Percentiles rank a stretch among this genome's conserved stretches.
These are phyloP conservation scores for Saraca asoca DNA, from an alignment of 331 rosid genomes.

Conservation along the genomic window DNA sequence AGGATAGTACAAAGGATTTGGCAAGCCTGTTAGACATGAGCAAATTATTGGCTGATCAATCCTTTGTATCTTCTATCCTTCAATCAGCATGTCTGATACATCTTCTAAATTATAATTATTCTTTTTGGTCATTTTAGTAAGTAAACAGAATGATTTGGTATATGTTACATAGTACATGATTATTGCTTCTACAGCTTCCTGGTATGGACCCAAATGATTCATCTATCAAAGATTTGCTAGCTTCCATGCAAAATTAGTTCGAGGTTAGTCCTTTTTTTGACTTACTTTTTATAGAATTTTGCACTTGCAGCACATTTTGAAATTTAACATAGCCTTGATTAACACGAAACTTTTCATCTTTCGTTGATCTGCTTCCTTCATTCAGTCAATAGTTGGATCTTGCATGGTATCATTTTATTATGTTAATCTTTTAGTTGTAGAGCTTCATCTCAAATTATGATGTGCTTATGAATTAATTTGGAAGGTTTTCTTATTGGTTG, in stretches of 20 bases:
- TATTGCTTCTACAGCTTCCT: slow-evolving; percentile 78
- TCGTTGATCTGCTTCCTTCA: slow-evolving; percentile 1
- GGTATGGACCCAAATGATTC: slow-evolving; percentile 98
- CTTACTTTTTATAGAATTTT: background rate
- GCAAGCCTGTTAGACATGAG: slow-evolving; percentile 73
- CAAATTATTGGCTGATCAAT: slow-evolving; percentile 87
- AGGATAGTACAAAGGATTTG: slow-evolving; percentile 66
- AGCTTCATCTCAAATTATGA: background rate
- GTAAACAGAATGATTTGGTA: slow-evolving; percentile 13
- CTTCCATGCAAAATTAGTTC: slow-evolving; percentile 90
- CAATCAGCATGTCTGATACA: slow-evolving; percentile 65
- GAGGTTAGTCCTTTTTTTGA: slow-evolving; percentile 49
- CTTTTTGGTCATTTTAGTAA: slow-evolving; percentile 1
- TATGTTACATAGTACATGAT: background rate
- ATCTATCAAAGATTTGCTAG: slow-evolving; percentile 90
- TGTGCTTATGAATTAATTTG: slow-evolving; percentile 10
- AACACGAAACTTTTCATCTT: background rate
- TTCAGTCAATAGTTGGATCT: slow-evolving; percentile 14
- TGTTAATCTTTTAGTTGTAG: too few species aligned
- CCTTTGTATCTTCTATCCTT: slow-evolving; percentile 91
- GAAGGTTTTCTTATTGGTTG: background rate
- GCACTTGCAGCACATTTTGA: background rate
- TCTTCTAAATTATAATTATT: slow-evolving; percentile 1
- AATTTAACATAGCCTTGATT: slow-evolving; percentile 15
- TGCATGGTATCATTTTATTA: background rate